Evolutionary conservation across 2,329 filamentous ascomycete genomes (phyloP).

Genomic region (Hymenoscyphus linearis): DNA sequence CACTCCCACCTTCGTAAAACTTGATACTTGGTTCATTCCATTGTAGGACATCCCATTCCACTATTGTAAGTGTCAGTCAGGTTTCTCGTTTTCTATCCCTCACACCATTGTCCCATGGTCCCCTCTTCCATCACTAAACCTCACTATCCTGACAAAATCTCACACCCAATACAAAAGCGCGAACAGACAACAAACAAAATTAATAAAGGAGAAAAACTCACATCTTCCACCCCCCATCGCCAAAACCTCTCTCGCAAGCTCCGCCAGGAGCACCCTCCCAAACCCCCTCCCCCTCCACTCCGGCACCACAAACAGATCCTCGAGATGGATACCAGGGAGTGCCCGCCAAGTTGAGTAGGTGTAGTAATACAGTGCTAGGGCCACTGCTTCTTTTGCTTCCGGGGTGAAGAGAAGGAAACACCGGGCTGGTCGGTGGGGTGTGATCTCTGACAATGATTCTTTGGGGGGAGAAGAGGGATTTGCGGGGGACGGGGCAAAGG

Average conservation of each 20-base stretch:
- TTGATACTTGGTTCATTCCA: conserved; percentile 89
- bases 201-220: not conserved
- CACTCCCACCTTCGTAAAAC: conserved; percentile 65
- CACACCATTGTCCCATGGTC: not conserved
- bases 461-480: conserved; percentile 40
- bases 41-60: conserved; percentile 89
- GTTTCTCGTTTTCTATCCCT: not conserved
- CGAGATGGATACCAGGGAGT: conserved; percentile 84
- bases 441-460: conserved; percentile 35
- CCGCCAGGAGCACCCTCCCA: conserved; percentile 68
- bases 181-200: not conserved
- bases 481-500: conserved; percentile 55
- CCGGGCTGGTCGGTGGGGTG: conserved; percentile 60
- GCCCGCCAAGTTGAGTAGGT: conserved; percentile 93
- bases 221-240: conserved; percentile 63
- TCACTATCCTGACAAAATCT: no score
- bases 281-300: conserved; percentile 70
- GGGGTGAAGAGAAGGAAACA: conserved; percentile 27
- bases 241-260: conserved; percentile 73
- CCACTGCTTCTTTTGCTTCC: conserved; percentile 41
- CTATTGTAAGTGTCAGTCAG: not conserved
- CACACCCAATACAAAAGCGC: no score
- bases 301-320: conserved; percentile 81
- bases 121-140: not conserved
- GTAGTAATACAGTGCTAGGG: conserved; percentile 89